Percentiles rank a stretch among this genome's conserved stretches.
These are phyloP conservation scores for Colletotrichum sansevieriae DNA, from an alignment of 2,329 filamentous ascomycete species.

Conservation along the genomic window DNA sequence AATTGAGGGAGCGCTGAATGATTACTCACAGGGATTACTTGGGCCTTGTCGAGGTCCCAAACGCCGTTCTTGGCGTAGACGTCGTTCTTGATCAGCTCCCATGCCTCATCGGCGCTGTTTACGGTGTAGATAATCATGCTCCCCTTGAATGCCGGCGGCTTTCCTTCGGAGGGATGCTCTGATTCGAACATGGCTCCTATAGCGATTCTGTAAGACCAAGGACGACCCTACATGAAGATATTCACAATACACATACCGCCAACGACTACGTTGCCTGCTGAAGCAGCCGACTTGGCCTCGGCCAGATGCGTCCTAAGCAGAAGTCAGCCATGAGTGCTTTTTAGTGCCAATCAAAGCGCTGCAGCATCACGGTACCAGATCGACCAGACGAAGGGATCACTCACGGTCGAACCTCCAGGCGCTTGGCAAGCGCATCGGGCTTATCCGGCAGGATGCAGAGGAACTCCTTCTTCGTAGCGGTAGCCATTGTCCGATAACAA, in stretches of 20 bases:
- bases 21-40: slow-evolving; percentile 43
- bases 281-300: slow-evolving; percentile 41
- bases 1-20: not conserved
- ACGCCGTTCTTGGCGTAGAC: slow-evolving; percentile 44
- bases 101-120: slow-evolving; percentile 40
- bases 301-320: slow-evolving; percentile 25
- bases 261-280: slow-evolving; percentile 37
- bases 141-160: slow-evolving; percentile 27
- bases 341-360: not conserved
- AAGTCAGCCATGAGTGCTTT: not conserved
- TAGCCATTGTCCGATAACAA: slow-evolving; percentile 32
- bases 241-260: slow-evolving; percentile 32
- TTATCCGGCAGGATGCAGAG: slow-evolving; percentile 41
- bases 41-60: slow-evolving; percentile 45
- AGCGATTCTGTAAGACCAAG: not conserved
- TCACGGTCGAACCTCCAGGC: slow-evolving; percentile 34
- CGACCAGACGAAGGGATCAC: not conserved
- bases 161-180: slow-evolving; percentile 30
- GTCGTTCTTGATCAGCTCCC: slow-evolving; percentile 42
- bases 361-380: not conserved
- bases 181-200: slow-evolving; percentile 35
- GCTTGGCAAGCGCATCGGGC: slow-evolving; percentile 34
- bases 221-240: rapidly evolving
- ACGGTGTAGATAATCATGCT: slow-evolving; percentile 35
- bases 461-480: slow-evolving; percentile 34